phyloP scores from a whole-genome alignment of 169 alveolate species.

The Cryptosporidium ubiquitum region DNA sequence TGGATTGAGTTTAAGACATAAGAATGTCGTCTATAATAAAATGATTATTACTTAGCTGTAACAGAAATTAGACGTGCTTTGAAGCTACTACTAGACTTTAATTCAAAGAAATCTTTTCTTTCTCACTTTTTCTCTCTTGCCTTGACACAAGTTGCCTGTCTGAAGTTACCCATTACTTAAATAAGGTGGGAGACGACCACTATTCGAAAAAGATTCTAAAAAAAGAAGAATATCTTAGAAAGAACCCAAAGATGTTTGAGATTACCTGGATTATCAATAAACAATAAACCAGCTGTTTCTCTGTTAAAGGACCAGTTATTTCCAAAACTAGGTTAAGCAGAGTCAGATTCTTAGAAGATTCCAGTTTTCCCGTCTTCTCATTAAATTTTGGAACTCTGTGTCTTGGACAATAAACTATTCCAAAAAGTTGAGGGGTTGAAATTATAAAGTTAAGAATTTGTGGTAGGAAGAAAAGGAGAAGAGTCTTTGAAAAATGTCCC shows the following conservation, averaged over 20 bases:
- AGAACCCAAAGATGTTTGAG: slow-evolving; percentile 85
- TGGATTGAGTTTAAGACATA: not conserved
- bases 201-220: slow-evolving; percentile 32
- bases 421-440: slow-evolving; percentile 91
- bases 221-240: slow-evolving; percentile 81
- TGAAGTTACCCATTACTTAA: not conserved
- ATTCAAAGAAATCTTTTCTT: too few relatives aligned
- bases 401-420: slow-evolving; percentile 91
- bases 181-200: not conserved
- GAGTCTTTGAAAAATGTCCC: slow-evolving; percentile 91
- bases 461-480: slow-evolving; percentile 90
- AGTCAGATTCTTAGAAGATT: slow-evolving; percentile 87
- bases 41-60: not conserved
- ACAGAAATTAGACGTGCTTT: not conserved
- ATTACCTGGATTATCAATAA: slow-evolving; percentile 83
- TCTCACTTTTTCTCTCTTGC: not conserved
- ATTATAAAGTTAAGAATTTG: slow-evolving; percentile 91
- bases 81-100: not conserved
- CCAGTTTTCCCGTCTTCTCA: slow-evolving; percentile 84
- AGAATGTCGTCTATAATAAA: not conserved
- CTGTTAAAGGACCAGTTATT: slow-evolving; percentile 90
- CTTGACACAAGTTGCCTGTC: not conserved
- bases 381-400: slow-evolving; percentile 90
- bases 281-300: slow-evolving; percentile 84
- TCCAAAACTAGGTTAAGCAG: slow-evolving; percentile 87